Evolutionary conservation across 1,284 basidiomycete genomes (phyloP), one percentile per base, ranked within the genome.

Genomic region (Trichosporon inkin): DNA sequence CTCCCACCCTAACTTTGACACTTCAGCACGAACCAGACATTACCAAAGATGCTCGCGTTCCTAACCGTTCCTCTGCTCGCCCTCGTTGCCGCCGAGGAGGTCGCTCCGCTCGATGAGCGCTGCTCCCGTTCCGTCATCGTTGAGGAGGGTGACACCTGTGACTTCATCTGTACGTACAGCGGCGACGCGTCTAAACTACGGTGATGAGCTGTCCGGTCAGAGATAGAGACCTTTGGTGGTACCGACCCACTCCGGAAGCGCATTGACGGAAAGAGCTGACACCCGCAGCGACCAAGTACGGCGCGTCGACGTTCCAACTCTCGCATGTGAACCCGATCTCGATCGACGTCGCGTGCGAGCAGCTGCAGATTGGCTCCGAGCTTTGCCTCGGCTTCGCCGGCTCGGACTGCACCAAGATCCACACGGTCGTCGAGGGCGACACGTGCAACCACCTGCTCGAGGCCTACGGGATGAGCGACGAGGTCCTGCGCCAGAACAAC

Each of bases 291-390:
- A 65, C 67, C 60, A 65, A 71, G 62, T 76, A 76, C 69, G 71
- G 71, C 40, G 75, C 75, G 60, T 77, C 78, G 38, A 80, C 78
- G 19, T 80, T 77, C 71, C 78, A 80, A 67, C 72, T 80, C 62
- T 77, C 78, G 41, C 68, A 78, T 58, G 72, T 75, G 53, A 79
- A 79, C 73, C 71, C 74, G 55, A 70, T 70, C 44, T 61, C 64
- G 49, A 71, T 79, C 61, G 69, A 76, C 62, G 71, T 73, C 35
- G 68, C 68, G 56, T 80, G 78, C 66, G 71, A 76, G 62, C 77
- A 80, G 71, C 71, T 80, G 38, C 51, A 67, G 56, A 68, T 74
- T n/a, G 69, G 66, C 61, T 63, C 71, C 57, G 65, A 62, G 35
- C 65, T 80, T 60, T 80, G 78, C 66, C 72, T 80, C 62, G 78